A percentile compares a stretch with the other conserved stretches of the same genome.
These are phyloP conservation scores for Astrothelium subdiscretum DNA, from an alignment of 495 filamentous ascomycete genomes.

Conservation along the genomic window DNA sequence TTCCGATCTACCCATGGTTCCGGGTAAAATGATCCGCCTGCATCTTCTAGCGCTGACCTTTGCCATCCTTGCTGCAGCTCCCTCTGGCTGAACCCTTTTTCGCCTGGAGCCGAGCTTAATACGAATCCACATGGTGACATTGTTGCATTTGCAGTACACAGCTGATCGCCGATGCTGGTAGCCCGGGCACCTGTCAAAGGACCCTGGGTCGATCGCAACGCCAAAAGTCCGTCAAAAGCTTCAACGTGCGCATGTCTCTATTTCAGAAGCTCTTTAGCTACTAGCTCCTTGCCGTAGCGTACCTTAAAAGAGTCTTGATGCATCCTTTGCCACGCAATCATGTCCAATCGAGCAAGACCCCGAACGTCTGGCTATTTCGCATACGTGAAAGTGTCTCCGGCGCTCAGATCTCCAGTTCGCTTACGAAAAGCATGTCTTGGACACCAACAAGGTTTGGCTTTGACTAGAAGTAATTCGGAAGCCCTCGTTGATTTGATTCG, in stretches of 20 bases:
- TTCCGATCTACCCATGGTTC: constrained; percentile 1
- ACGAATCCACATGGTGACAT: not conserved
- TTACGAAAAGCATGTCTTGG: not conserved
- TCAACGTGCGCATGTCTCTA: not conserved
- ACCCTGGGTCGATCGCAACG: not conserved
- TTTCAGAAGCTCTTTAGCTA: not conserved
- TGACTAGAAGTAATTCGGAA: not conserved
- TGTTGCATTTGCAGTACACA: not conserved
- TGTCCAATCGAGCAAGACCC: not conserved
- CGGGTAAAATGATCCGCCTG: constrained; percentile 2
- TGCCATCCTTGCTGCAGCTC: not conserved
- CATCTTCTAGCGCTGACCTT: constrained; percentile 3
- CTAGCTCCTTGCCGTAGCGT: not conserved
- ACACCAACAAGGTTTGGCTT: not conserved
- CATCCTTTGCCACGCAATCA: not conserved
- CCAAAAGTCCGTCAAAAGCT: not conserved
- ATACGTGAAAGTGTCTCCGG: not conserved
- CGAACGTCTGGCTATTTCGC: not conserved
- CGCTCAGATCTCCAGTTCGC: not conserved
- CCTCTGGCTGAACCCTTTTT: not conserved
- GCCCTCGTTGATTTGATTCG: not conserved
- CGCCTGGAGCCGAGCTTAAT: not conserved
- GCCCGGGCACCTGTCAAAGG: not conserved
- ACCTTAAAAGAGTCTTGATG: not conserved
- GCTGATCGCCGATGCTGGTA: not conserved